Conservation (phyloP, 345 rosid species). For the Eucalyptus cloeziana region DNA sequence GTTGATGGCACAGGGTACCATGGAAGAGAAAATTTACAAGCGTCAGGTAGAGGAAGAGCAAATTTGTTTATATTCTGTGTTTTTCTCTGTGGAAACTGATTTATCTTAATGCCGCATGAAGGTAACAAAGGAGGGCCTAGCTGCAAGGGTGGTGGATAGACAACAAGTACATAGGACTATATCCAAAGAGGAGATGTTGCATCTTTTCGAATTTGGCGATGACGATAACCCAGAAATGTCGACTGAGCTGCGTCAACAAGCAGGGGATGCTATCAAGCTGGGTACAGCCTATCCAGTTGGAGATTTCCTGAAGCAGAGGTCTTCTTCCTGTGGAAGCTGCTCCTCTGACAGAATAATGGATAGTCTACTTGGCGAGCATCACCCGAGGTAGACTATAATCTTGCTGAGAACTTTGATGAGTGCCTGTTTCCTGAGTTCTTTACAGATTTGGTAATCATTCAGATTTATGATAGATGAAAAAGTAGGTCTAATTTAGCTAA, state of each 20-base stretch:
- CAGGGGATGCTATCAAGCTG: slow-evolving; percentile 13
- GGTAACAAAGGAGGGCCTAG: slow-evolving; percentile 99
- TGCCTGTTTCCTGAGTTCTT: not conserved
- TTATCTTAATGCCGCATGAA: slow-evolving; percentile 20
- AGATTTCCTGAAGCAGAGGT: slow-evolving; percentile 34
- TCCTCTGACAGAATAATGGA: slow-evolving; percentile 91
- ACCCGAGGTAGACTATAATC: slow-evolving; percentile 41
- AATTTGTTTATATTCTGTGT: not conserved
- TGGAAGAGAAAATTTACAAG: slow-evolving; percentile 97
- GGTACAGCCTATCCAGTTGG: slow-evolving; percentile 12
- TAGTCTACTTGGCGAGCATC: slow-evolving; percentile 57
- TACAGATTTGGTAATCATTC: not conserved
- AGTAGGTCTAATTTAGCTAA: not conserved
- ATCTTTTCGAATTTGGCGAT: slow-evolving; percentile 93
- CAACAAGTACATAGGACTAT: slow-evolving; percentile 95
- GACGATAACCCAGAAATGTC: slow-evolving; percentile 63
- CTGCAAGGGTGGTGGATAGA: slow-evolving; percentile 99
- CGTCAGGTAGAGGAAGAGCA: slow-evolving; percentile 55
- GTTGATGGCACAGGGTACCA: slow-evolving; percentile 94
- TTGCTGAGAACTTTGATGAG: not conserved
- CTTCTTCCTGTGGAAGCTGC: slow-evolving; percentile 48
- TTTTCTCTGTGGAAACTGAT: not conserved
- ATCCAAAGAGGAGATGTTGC: slow-evolving; percentile 98
- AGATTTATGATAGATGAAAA: not conserved
- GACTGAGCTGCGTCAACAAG: slow-evolving; percentile 24